Conservation (phyloP, 441 rosid species). For the Pelargonium cotyledonis region DNA sequence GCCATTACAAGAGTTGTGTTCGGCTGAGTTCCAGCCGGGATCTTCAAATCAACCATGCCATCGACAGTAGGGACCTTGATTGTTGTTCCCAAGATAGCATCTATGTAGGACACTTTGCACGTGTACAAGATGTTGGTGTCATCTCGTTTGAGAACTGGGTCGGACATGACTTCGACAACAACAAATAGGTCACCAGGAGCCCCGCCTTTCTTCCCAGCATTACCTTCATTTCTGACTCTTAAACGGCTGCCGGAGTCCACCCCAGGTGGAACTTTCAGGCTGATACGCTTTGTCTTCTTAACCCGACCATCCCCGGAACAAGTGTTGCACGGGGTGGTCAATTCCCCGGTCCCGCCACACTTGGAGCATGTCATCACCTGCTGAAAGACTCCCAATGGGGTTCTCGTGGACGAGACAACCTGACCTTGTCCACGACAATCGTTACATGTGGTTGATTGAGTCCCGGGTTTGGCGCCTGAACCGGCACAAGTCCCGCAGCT, state of each 20-base stretch:
- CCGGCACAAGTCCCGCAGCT: constrained; percentile 78
- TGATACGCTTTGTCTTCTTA: constrained; percentile 76
- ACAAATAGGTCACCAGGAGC: constrained; percentile 88
- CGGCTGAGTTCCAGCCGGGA: constrained; percentile 92
- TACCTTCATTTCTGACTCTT: constrained; percentile 88
- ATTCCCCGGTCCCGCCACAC: constrained; percentile 75
- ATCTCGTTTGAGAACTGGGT: constrained; percentile 75
- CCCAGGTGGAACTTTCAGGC: constrained; percentile 89
- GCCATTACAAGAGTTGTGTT: constrained; percentile 90
- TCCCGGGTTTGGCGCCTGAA: constrained; percentile 87
- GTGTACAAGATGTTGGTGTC: constrained; percentile 76
- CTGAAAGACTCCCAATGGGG: constrained; percentile 93
- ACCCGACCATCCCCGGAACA: constrained; percentile 94
- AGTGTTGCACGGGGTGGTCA: constrained; percentile 62
- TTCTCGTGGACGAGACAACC: constrained; percentile 81
- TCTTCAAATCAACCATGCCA: constrained; percentile 85
- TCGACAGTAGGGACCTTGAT: constrained; percentile 88
- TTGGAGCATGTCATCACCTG: constrained; percentile 90
- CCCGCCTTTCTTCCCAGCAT: constrained; percentile 88
- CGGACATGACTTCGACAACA: constrained; percentile 73
- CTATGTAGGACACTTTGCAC: constrained; percentile 80
- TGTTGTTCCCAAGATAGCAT: constrained; percentile 83
- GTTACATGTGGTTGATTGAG: constrained; percentile 66
- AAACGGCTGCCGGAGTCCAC: constrained; percentile 92
- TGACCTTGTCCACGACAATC: constrained; percentile 98